Evolutionary conservation across 306 rosid species (phyloP), one percentile per base, ranked within the genome.

Genomic region (Purshia tridentata): DNA sequence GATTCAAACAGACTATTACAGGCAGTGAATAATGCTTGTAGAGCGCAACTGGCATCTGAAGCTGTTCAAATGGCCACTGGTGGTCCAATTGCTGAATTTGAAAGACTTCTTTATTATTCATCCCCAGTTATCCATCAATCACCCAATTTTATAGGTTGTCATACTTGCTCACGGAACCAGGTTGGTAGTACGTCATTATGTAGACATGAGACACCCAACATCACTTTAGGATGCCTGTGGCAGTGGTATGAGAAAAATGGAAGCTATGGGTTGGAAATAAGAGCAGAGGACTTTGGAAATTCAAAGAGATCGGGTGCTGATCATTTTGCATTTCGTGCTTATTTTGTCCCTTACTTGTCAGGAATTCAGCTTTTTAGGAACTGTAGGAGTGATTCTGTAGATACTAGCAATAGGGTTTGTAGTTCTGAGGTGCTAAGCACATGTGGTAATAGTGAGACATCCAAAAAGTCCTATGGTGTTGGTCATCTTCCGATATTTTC

Each of bases 171-270:
- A 60, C 47, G 14, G 45, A 66, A 85, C 83, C 78, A 16, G 76
- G 80, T 68, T 22, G 59, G 72, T 60, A 76, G 81, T 73, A 70
- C 18, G 76, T 29, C 84, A 3, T 76, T 86, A 51, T 86, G 92
- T 76, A 78, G 77, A 75, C 91, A 90, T 42, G 91, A 85, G 84
- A 76, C 65, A 39, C 91, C 86, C 61, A 65, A 88, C 48, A 19
- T 85, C 75, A 73, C 96, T 67, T 80, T 92, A 81, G 86, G 86
- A 67, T 74, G 74, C 79, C 54, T 92, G 65, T 92, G 98, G 98
- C 82, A 85, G 80, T 90, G 98, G 98, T 92, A 90, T 76, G 98
- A 92, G 80, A 87, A 83, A 70, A 87, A 81, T 61, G 94, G 96
- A 56, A 84, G 90, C 86, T 90, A 90, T 58, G 98, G 98, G n/a